A percentile compares a stretch with the other conserved stretches of the same genome.
These are phyloP conservation scores for Wallacemonas sp. DNA, from an alignment of 208 protist species.

Conservation along the genomic window DNA sequence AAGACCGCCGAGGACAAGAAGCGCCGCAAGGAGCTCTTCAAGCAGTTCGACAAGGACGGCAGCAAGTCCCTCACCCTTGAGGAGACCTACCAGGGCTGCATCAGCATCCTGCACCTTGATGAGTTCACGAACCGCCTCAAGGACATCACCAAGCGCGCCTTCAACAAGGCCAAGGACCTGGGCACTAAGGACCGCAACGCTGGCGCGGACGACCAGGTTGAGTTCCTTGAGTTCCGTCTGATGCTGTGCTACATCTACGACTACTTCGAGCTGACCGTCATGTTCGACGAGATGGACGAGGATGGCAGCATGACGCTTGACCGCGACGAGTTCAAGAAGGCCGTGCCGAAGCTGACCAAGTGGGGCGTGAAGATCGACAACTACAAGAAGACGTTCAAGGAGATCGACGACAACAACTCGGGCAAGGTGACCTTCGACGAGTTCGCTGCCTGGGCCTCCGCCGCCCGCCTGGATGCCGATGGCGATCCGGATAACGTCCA, in stretches of 20 bases:
- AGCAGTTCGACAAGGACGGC: conserved; percentile 50
- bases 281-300: conserved; percentile 84
- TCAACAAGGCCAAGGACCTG: conserved; percentile 39
- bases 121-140: conserved; percentile 32
- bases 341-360: conserved; percentile 45
- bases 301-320: conserved; percentile 68
- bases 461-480: conserved; percentile 23
- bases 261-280: conserved; percentile 70
- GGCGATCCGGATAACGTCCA: conserved; percentile 30
- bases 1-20: conserved; percentile 32
- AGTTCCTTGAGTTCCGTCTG: conserved; percentile 76
- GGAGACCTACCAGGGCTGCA: conserved; percentile 41
- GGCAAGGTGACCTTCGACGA: conserved; percentile 77
- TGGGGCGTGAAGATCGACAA: conserved; percentile 64
- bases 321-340: conserved; percentile 62
- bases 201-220: conserved; percentile 46
- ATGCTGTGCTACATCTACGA: conserved; percentile 77
- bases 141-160: conserved; percentile 52
- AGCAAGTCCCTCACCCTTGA: conserved; percentile 44
- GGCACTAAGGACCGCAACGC: conserved; percentile 19
- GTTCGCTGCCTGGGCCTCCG: neutral
- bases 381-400: conserved; percentile 52
- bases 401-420: conserved; percentile 69
- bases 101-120: conserved; percentile 24
- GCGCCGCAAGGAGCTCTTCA: conserved; percentile 43